phyloP scores from a whole-genome alignment of 2,329 filamentous ascomycete genomes.

The Thelonectria olida region DNA sequence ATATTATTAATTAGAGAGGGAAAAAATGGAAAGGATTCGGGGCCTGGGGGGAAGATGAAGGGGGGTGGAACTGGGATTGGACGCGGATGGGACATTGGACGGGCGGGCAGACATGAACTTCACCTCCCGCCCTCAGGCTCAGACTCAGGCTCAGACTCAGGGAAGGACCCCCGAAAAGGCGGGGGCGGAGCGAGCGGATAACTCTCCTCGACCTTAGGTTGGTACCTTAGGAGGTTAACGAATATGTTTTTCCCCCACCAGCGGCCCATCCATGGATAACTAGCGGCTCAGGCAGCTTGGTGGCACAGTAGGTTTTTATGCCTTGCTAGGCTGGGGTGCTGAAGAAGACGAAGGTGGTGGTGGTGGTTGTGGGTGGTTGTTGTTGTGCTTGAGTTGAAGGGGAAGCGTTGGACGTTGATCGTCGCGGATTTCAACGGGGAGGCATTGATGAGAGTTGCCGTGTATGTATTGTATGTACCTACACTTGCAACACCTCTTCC shows the following conservation, averaged over 20 bases:
- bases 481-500: too few species aligned
- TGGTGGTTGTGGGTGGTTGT: too few species aligned
- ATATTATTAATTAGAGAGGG: slow-evolving; percentile 27
- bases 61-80: slow-evolving; percentile 34
- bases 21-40: slow-evolving; percentile 42
- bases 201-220: too few species aligned
- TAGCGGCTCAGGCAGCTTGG: slow-evolving; percentile 10
- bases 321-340: too few species aligned
- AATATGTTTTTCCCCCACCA: slow-evolving; percentile 1
- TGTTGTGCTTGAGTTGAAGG: too few species aligned
- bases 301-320: background rate
- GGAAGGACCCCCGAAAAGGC: slow-evolving; percentile 34
- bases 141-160: slow-evolving; percentile 17
- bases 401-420: too few species aligned
- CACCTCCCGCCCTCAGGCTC: background rate
- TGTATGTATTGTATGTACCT: too few species aligned
- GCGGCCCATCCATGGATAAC: background rate
- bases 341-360: too few species aligned
- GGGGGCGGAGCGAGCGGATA: slow-evolving; percentile 37
- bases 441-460: too few species aligned
- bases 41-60: slow-evolving; percentile 25
- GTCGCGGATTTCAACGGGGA: too few species aligned
- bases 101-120: slow-evolving; percentile 8
- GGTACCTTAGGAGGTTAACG: too few species aligned
- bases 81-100: too few species aligned